phyloP scores from a whole-genome alignment of 1,139 yeast genomes.

The Pichia sp. region DNA sequence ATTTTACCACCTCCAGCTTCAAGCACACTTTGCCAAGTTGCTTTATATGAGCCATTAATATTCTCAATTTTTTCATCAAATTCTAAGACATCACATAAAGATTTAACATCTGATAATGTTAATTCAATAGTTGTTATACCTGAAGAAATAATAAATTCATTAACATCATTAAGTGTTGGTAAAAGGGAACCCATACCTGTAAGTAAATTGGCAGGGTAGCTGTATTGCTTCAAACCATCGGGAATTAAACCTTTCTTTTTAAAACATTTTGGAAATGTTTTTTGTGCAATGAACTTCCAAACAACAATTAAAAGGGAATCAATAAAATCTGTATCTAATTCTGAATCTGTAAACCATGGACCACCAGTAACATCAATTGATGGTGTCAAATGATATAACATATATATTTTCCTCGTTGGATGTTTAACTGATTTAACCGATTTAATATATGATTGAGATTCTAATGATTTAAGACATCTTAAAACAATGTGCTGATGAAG shows the following conservation, averaged over 20 bases:
- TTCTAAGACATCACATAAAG: constrained; percentile 81
- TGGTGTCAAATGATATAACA: constrained; percentile 91
- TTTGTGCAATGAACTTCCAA: constrained; percentile 78
- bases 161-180: constrained; percentile 66
- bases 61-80: constrained; percentile 82
- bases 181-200: constrained; percentile 30
- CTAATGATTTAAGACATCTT: constrained; percentile 78
- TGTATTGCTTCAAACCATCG: constrained; percentile 22
- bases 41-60: constrained; percentile 40
- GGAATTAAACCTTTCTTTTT: constrained; percentile 23
- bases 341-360: constrained; percentile 98
- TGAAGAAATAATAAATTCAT: constrained; percentile 66
- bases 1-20: constrained; percentile 52
- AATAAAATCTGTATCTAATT: constrained; percentile 88
- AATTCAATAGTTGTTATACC: constrained; percentile 81
- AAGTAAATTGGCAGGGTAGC: constrained; percentile 38
- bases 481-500: constrained; percentile 88
- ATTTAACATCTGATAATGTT: constrained; percentile 63
- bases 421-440: constrained; percentile 86
- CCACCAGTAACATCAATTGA: constrained; percentile 97
- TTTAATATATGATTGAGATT: constrained; percentile 79
- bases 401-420: constrained; percentile 95
- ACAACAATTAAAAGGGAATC: constrained; percentile 76
- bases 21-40: constrained; percentile 52
- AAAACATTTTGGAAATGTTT: constrained; percentile 71